A percentile compares a stretch with the other conserved stretches of the same genome.
Conservation (phyloP, 139 green algal genomes). For the Klebsormidium nitens region DNA sequence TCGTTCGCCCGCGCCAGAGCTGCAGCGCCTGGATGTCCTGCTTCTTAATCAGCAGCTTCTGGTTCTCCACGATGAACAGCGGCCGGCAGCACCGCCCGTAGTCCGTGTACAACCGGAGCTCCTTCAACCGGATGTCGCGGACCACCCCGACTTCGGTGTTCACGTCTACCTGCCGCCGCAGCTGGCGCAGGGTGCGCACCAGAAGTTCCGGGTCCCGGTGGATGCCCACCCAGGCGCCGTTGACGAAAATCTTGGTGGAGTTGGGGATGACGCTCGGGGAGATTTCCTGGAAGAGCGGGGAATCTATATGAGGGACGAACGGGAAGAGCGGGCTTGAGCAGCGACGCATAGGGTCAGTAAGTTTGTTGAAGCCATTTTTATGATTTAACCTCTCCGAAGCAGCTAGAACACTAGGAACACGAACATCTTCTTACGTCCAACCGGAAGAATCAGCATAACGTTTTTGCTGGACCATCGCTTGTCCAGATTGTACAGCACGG, state of each 20-base stretch:
- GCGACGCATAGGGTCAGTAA: too few relatives aligned
- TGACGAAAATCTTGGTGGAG: slow-evolving; percentile 79
- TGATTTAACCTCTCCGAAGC: too few relatives aligned
- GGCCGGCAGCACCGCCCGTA: slow-evolving; percentile 47
- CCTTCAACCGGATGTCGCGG: slow-evolving; percentile 48
- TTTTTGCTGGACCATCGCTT: too few relatives aligned
- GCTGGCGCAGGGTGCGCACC: slow-evolving; percentile 46
- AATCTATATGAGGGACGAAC: too few relatives aligned
- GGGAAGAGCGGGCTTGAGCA: too few relatives aligned
- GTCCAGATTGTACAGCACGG: too few relatives aligned
- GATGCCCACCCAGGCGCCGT: slow-evolving; percentile 80
- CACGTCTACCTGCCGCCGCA: slow-evolving; percentile 49
- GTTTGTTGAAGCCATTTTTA: too few relatives aligned
- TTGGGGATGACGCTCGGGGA: slow-evolving; percentile 41
- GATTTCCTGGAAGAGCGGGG: slow-evolving; percentile 42
- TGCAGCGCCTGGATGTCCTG: slow-evolving; percentile 57
- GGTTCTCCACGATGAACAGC: slow-evolving; percentile 86
- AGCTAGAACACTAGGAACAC: too few relatives aligned
- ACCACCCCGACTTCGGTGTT: slow-evolving; percentile 47
- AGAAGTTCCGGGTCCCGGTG: slow-evolving; percentile 49
- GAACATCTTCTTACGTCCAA: too few relatives aligned
- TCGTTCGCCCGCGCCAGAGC: too few relatives aligned
- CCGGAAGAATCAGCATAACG: too few relatives aligned
- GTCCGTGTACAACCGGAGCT: slow-evolving; percentile 54
- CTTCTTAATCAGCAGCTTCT: slow-evolving; percentile 79